Conservation (phyloP, 169 alveolate species). For the Fabrea salina region DNA sequence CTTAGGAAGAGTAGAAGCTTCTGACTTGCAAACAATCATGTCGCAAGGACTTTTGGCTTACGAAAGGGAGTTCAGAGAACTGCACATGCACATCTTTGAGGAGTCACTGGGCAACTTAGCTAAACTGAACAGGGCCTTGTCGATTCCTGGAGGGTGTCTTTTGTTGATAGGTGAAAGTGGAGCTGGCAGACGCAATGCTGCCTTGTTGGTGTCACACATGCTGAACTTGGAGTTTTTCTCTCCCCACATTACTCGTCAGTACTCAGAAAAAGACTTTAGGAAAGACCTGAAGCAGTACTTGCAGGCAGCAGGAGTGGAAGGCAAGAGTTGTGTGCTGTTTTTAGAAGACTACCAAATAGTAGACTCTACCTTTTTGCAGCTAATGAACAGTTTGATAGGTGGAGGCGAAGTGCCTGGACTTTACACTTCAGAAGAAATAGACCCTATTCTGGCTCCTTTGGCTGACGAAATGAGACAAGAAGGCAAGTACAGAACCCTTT, state of each 20-base stretch:
- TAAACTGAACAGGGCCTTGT: constrained; percentile 76
- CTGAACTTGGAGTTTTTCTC: constrained; percentile 73
- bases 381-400: constrained; percentile 82
- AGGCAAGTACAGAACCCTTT: constrained; percentile 65
- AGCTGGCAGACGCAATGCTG: constrained; percentile 81
- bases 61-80: constrained; percentile 87
- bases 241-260: constrained; percentile 82
- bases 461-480: constrained; percentile 73
- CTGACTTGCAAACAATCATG: constrained; percentile 39
- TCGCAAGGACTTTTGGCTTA: constrained; percentile 72
- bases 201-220: constrained; percentile 75
- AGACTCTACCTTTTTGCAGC: constrained; percentile 76
- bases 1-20: constrained; percentile 34
- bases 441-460: constrained; percentile 70
- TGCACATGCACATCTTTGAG: constrained; percentile 75
- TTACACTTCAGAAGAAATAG: constrained; percentile 87
- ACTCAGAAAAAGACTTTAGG: constrained; percentile 64
- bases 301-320: constrained; percentile 80
- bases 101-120: constrained; percentile 79
- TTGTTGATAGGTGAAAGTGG: constrained; percentile 89
- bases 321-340: constrained; percentile 63
- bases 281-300: constrained; percentile 77
- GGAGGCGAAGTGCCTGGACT: constrained; percentile 91
- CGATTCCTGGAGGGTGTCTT: constrained; percentile 75
- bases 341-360: constrained; percentile 88